These are phyloP conservation scores for Cucurbitaria berberidis DNA, from an alignment of 2,329 filamentous ascomycete genomes.

Conservation along the genomic window DNA sequence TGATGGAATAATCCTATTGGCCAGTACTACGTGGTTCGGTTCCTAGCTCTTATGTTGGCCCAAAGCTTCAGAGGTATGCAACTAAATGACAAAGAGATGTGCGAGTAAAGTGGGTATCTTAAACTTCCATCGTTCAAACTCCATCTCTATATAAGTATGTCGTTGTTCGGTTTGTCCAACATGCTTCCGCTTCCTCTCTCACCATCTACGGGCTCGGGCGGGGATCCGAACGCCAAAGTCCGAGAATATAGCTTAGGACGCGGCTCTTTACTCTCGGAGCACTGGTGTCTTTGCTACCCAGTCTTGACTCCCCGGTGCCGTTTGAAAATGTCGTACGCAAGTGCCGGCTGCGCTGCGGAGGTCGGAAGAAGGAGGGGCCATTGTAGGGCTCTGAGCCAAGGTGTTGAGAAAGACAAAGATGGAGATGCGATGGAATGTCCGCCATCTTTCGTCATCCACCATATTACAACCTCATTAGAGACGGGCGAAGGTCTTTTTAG, in stretches of 20 bases:
- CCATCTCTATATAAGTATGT: constrained; percentile 19
- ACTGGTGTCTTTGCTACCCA: constrained; percentile 16
- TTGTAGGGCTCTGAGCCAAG: constrained; percentile 14
- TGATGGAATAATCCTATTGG: constrained; percentile 23
- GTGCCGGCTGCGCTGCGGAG: constrained; percentile 28
- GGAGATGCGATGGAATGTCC: constrained; percentile 18
- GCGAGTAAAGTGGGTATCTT: constrained; percentile 14
- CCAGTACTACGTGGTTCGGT: neutral
- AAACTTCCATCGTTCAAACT: neutral
- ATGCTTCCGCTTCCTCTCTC: constrained; percentile 13
- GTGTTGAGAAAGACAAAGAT: constrained; percentile 7
- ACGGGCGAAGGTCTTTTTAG: neutral
- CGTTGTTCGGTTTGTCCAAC: constrained; percentile 18
- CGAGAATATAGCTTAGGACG: constrained; percentile 31
- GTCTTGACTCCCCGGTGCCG: constrained; percentile 17
- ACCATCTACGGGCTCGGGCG: constrained; percentile 22
- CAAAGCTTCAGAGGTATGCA: neutral
- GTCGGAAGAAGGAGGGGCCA: constrained; percentile 41
- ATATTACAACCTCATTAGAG: neutral
- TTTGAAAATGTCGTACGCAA: constrained; percentile 25
- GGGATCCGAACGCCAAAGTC: constrained; percentile 32
- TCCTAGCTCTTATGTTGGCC: constrained; percentile 1
- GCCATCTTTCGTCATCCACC: constrained; percentile 1
- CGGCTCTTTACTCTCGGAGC: constrained; percentile 32
- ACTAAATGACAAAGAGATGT: neutral